Evolutionary conservation across 352 stramenopile genomes (phyloP).

Genomic region (Pythium graminicola): DNA sequence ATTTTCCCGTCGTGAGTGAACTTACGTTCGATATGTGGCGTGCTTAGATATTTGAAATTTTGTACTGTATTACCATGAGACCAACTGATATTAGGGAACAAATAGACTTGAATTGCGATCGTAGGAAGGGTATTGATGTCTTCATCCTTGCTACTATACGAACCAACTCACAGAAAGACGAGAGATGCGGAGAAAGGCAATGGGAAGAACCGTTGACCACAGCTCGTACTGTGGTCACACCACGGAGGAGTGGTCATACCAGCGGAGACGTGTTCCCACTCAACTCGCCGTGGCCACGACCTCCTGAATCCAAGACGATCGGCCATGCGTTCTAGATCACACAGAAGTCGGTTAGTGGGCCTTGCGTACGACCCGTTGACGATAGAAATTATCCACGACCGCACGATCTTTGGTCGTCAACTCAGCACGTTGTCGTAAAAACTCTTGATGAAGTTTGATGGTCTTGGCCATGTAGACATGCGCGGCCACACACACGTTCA

Average conservation of each 20-base stretch:
- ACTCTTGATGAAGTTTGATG: conserved; percentile 48
- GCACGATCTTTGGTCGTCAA: conserved; percentile 19
- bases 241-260: too few species aligned
- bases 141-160: too few species aligned
- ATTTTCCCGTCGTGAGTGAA: conserved; percentile 65
- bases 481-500: conserved; percentile 54
- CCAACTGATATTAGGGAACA: background rate
- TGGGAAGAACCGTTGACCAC: too few species aligned
- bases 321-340: conserved; percentile 4
- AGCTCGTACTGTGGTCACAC: too few species aligned
- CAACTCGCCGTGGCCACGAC: too few species aligned
- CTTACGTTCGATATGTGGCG: conserved; percentile 70
- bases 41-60: conserved; percentile 1
- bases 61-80: background rate
- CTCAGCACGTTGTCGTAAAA: conserved; percentile 27
- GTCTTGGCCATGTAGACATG: conserved; percentile 66
- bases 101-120: too few species aligned
- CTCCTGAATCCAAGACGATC: background rate
- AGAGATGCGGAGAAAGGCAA: too few species aligned
- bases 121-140: too few species aligned
- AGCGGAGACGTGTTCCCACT: too few species aligned
- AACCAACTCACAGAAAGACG: too few species aligned
- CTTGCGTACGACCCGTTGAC: conserved; percentile 62
- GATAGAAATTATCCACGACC: conserved; percentile 74
- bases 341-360: conserved; percentile 32